A percentile compares a stretch with the other conserved stretches of the same genome.
Conservation (phyloP, 2,329 filamentous ascomycete genomes). For the Curvularia hawaiiensis region DNA sequence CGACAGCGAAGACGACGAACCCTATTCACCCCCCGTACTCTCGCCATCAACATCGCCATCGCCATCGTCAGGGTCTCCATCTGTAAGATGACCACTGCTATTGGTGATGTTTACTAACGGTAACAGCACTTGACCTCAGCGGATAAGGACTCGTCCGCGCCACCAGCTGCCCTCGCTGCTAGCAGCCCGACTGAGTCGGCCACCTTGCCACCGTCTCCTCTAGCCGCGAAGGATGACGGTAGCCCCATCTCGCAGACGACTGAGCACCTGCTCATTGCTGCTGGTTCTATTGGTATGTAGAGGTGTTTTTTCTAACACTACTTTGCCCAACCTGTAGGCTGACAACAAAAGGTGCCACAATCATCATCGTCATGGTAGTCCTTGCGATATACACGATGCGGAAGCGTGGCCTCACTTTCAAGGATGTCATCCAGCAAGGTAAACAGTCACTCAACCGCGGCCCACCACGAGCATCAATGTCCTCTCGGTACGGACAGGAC, state of each 20-base stretch:
- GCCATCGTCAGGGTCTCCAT: constrained; percentile 19
- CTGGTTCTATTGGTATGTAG: constrained; percentile 46
- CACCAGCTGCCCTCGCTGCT: constrained; percentile 26
- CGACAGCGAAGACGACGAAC: constrained; percentile 6
- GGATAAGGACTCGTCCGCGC: constrained; percentile 23
- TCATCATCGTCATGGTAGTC: constrained; percentile 45
- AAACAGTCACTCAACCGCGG: constrained; percentile 32
- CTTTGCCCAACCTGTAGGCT: constrained; percentile 10
- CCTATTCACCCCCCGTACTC: neutral
- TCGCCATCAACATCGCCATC: neutral
- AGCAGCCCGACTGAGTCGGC: constrained; percentile 35
- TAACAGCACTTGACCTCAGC: constrained; percentile 33
- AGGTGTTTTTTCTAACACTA: neutral
- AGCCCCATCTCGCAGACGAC: constrained; percentile 42
- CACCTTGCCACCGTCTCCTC: constrained; percentile 28
- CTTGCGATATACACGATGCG: constrained; percentile 46
- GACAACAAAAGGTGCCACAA: constrained; percentile 44
- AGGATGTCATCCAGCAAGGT: constrained; percentile 33
- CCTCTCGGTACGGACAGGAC: constrained; percentile 33
- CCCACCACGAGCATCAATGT: constrained; percentile 28
- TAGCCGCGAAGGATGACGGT: constrained; percentile 19
- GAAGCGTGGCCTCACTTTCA: constrained; percentile 44
- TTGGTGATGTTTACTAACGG: constrained; percentile 20
- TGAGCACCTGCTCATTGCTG: constrained; percentile 48
- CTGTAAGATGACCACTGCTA: constrained; percentile 23